Evolutionary conservation across 805 yeast species (phyloP), one percentile per base, ranked within the genome.

Genomic region (Saturnispora mendoncae): DNA sequence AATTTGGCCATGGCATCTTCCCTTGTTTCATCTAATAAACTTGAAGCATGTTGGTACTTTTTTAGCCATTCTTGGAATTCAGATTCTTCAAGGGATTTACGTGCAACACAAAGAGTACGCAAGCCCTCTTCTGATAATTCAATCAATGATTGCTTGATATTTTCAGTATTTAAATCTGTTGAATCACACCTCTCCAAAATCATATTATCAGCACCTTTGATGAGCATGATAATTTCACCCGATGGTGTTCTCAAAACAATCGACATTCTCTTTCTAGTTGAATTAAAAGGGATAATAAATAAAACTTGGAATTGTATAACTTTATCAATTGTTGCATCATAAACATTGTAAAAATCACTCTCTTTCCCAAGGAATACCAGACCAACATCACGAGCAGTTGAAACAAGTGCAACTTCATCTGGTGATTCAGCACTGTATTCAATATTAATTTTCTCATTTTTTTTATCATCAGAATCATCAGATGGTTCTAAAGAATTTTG

Each of bases 241-340:
- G 50, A 44, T 3, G 74, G 71, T 38, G 68, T 57, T 41, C 66
- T 67, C n/a, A 80, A 63, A 43, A 83, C 66, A 42, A 79, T 72
- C n/a, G 85, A 74, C 92, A 84, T 84, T 55, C 92, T 69, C 62
- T 82, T 83, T 52, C 94, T 67, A 1, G 80, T 68, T 2, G 90
- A 82, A 21, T 78, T 69, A 59, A 83, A 83, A 14, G 81, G 77
- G 41, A 83, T 66, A 3, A 68, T 62, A 42, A 73, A 75, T 45
- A 82, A 61, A 6, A 80, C 56, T 45, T 70, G 72, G 52, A 65
- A 79, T 35, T 62, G 66, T 13, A 51, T 46, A 7, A 61, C 58
- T 31, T 61, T 50, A 3, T 84, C 83, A 18, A 27, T 24, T n/a
- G 37, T 29, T 41, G 71, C 71, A 31, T 61, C 58, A 39, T 65